These are phyloP conservation scores for Moesziomyces aphidis DNA, from an alignment of 1,284 basidiomycete species.

Conservation along the genomic window DNA sequence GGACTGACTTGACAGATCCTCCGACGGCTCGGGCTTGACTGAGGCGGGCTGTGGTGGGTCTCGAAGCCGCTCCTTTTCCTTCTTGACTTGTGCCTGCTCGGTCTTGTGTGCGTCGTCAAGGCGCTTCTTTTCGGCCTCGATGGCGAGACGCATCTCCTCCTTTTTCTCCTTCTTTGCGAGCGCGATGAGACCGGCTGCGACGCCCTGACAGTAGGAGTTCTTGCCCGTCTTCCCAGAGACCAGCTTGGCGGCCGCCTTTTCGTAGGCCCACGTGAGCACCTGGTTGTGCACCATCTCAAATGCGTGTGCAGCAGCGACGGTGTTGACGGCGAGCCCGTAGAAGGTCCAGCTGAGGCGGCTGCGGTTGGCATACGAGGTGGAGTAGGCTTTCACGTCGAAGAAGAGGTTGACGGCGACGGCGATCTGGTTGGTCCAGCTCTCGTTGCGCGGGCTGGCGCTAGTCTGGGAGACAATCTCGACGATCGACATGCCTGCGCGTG, in stretches of 20 bases:
- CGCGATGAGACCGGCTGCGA: constrained; percentile 34
- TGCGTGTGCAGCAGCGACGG: constrained; percentile 50
- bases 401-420: constrained; percentile 47
- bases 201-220: constrained; percentile 48
- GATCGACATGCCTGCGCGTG: constrained; percentile 39
- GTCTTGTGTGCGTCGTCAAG: constrained; percentile 18
- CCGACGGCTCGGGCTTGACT: constrained; percentile 8
- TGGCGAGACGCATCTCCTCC: constrained; percentile 42
- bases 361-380: constrained; percentile 30
- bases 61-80: constrained; percentile 23
- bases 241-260: constrained; percentile 17
- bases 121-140: constrained; percentile 47
- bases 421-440: constrained; percentile 47
- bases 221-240: constrained; percentile 39
- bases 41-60: not conserved
- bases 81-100: constrained; percentile 20
- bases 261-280: constrained; percentile 43
- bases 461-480: constrained; percentile 50
- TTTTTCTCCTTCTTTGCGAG: constrained; percentile 53
- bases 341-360: constrained; percentile 49
- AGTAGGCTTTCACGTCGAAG: constrained; percentile 49
- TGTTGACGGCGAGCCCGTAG: constrained; percentile 53
- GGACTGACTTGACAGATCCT: not conserved
- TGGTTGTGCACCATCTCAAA: constrained; percentile 60
- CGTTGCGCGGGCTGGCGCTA: constrained; percentile 27